Base-by-base conservation (phyloP, 2,329 filamentous ascomycete species). In the Colletotrichum spinosum region DNA sequence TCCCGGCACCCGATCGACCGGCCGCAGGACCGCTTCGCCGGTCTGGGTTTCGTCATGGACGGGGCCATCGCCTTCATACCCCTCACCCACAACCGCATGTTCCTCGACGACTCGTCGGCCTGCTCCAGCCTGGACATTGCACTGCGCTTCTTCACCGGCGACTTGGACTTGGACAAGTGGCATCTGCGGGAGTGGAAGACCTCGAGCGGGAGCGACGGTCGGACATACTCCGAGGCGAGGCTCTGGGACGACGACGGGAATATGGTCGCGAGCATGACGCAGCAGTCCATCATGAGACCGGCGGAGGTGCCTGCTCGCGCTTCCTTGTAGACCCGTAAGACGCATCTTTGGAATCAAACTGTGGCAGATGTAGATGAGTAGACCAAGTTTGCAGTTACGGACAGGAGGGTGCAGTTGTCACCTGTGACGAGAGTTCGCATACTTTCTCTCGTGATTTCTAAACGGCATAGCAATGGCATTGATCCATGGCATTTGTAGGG, bases 81-180 rank as follows among this genome's bases (percentile, higher is more conserved):
- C 0, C 67, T 86, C 54, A 73, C 72, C 1, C 81, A 83, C 55
- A 76, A 72, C 55, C 75, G 81, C 9, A 69, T 77, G 72, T 81
- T 76, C 69, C 74, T 84, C 42, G 77, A 80, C 2, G 81, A 85
- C 42, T 75, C 75, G 0, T 76, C 68, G 7, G 81, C 82, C 2
- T 83, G 79, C 55, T 80, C 79, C 2, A 80, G 77, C 9, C 69
- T 86, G n/a, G 83, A 86, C 67, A 86, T 86, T 70, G 78, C 84
- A 4, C 61, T 86, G 60, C 73, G 83, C 0, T 68, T 83, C 7
- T 81, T 83, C 64, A 72, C 70, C 1, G 76, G 74, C 0, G 74
- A 77, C 0, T 60, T 82, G 1, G 74, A 83, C 55, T 8, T 84
- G 46, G 68, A 70, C 7, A 53, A 75, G 25, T 86, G 83, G 82